phyloP scores from a whole-genome alignment of 495 filamentous ascomycete species.

The Lindgomyces ingoldianus region DNA sequence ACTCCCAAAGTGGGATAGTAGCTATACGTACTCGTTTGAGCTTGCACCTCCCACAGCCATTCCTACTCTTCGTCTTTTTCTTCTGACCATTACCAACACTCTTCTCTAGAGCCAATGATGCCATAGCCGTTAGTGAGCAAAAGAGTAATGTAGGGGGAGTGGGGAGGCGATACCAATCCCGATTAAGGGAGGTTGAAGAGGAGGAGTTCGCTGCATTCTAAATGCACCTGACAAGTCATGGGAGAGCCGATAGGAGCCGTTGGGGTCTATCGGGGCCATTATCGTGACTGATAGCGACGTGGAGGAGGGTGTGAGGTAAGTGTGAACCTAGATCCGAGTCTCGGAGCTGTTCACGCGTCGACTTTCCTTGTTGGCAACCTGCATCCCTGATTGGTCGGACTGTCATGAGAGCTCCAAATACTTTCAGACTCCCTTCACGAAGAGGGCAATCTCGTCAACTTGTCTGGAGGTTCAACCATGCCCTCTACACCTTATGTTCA shows the following conservation, averaged over 20 bases:
- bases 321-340: neutral
- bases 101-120: conserved; percentile 16
- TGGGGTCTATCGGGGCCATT: conserved; percentile 7
- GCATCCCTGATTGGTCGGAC: conserved; percentile 4
- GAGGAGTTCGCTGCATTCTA: conserved; percentile 11
- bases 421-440: too few species aligned
- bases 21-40: conserved; percentile 26
- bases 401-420: too few species aligned
- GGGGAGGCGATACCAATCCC: conserved; percentile 2
- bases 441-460: too few species aligned
- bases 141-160: neutral
- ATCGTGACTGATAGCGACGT: conserved; percentile 14
- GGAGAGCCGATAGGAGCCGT: conserved; percentile 21
- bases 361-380: conserved; percentile 39
- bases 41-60: conserved; percentile 35
- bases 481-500: too few species aligned
- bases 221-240: conserved; percentile 1
- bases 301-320: neutral
- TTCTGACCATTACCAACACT: neutral
- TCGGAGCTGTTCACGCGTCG: neutral
- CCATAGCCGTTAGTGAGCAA: conserved; percentile 8
- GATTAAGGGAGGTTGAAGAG: neutral
- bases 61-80: conserved; percentile 35
- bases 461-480: too few species aligned
- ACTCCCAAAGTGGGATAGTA: neutral